phyloP scores from a whole-genome alignment of 495 filamentous ascomycete genomes.

The Hypoxylon intermedium region DNA sequence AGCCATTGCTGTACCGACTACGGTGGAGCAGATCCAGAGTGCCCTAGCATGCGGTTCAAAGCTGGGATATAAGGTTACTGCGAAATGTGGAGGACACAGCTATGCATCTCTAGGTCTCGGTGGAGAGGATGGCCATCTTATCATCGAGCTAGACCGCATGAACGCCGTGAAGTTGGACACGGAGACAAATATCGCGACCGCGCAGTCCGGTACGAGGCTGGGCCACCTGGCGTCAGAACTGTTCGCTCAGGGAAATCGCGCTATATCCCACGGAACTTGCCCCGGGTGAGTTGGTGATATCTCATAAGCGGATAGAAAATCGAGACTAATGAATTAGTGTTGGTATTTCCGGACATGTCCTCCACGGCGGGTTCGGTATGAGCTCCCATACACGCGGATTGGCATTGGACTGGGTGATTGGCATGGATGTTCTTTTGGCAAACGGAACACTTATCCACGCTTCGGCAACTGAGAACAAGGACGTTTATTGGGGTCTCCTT shows the following conservation, averaged over 20 bases:
- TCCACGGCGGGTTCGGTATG: slow-evolving; percentile 56
- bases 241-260: slow-evolving; percentile 50
- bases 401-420: slow-evolving; percentile 53
- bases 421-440: slow-evolving; percentile 52
- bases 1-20: slow-evolving; percentile 52
- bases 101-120: slow-evolving; percentile 56
- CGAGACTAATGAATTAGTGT: slow-evolving; percentile 43
- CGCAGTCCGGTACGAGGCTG: slow-evolving; percentile 49
- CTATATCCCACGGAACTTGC: slow-evolving; percentile 56
- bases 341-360: slow-evolving; percentile 52
- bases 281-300: slow-evolving; percentile 45
- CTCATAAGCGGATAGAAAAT: neutral
- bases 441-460: slow-evolving; percentile 48
- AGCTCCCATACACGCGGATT: slow-evolving; percentile 55
- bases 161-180: slow-evolving; percentile 50
- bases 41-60: slow-evolving; percentile 52
- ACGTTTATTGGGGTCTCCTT: slow-evolving; percentile 55
- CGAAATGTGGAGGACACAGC: slow-evolving; percentile 57
- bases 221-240: slow-evolving; percentile 51
- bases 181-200: slow-evolving; percentile 49
- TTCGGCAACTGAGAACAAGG: slow-evolving; percentile 51
- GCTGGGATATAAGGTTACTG: slow-evolving; percentile 50
- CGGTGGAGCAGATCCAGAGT: slow-evolving; percentile 49
- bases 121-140: slow-evolving; percentile 56
- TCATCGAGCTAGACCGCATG: slow-evolving; percentile 55